Evolutionary conservation across 139 green algal species (phyloP).

Genomic region (Zygnema cylindricum): DNA sequence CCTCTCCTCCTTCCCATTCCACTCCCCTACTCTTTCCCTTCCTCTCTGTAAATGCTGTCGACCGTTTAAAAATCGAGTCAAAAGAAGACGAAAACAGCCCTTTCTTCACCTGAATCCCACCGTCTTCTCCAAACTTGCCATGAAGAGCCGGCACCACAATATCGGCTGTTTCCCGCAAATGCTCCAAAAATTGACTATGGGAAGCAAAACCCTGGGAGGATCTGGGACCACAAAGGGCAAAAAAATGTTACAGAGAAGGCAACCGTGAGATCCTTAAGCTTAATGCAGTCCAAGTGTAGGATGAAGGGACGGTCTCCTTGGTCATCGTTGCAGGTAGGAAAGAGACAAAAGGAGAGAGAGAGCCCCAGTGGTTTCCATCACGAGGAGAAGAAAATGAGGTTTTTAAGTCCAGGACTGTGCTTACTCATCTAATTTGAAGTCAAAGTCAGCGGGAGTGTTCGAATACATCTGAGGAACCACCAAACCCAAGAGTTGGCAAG

Average conservation of each 20-base stretch:
- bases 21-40: too few species aligned
- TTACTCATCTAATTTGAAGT: constrained; percentile 62
- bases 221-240: constrained; percentile 26
- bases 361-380: too few species aligned
- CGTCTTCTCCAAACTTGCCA: constrained; percentile 62
- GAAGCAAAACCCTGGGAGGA: constrained; percentile 37
- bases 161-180: constrained; percentile 50
- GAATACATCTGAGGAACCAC: constrained; percentile 66
- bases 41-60: neutral
- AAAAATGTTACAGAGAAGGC: too few species aligned
- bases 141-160: constrained; percentile 65
- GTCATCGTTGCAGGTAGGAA: too few species aligned
- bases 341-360: too few species aligned
- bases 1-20: too few species aligned
- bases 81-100: too few species aligned
- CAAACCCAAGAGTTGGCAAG: too few species aligned
- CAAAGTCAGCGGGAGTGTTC: constrained; percentile 67
- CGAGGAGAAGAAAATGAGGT: neutral
- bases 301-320: too few species aligned
- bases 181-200: constrained; percentile 41
- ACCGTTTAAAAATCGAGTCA: too few species aligned
- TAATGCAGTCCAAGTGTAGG: too few species aligned
- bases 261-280: too few species aligned
- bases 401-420: neutral
- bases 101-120: constrained; percentile 54